These are phyloP conservation scores for Dendrothele bispora DNA, from an alignment of 768 basidiomycete species.

Conservation along the genomic window DNA sequence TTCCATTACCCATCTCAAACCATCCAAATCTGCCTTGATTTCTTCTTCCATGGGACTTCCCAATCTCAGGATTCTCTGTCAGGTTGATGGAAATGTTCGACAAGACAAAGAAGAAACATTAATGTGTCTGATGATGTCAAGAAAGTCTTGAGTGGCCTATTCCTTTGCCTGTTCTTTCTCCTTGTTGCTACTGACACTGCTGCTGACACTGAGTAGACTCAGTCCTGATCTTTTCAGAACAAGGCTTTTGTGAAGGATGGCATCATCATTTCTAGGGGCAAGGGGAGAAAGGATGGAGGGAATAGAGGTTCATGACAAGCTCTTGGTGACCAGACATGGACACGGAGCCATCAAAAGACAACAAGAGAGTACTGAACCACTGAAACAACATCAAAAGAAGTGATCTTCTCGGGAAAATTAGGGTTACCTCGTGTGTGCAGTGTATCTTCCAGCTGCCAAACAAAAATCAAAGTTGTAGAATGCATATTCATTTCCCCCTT, in stretches of 20 bases:
- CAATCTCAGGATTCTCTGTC: constrained; percentile 60
- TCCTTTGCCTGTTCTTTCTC: constrained; percentile 30
- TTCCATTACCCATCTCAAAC: constrained; percentile 46
- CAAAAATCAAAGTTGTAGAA: no score
- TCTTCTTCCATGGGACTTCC: constrained; percentile 75
- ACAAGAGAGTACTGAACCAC: no score
- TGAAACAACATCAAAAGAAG: no score
- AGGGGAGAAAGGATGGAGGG: constrained; percentile 27
- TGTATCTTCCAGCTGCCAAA: no score
- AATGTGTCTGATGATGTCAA: constrained; percentile 58
- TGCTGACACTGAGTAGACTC: constrained; percentile 32
- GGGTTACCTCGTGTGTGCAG: no score
- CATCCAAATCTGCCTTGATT: constrained; percentile 58
- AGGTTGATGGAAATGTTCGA: constrained; percentile 75
- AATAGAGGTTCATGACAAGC: constrained; percentile 33
- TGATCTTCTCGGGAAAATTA: no score
- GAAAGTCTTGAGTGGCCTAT: no score
- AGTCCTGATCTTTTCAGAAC: constrained; percentile 77
- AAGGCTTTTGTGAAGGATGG: constrained; percentile 41
- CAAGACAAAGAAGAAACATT: constrained; percentile 30
- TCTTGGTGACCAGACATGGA: no score
- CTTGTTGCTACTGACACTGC: constrained; percentile 22
- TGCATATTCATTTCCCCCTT: no score
- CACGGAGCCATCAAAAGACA: no score
- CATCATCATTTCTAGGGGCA: constrained; percentile 30